A percentile compares a stretch with the other conserved stretches of the same genome.
Evolutionary conservation across 352 stramenopile genomes (phyloP).

Genomic region (Phytophthora macrochlamydospora): DNA sequence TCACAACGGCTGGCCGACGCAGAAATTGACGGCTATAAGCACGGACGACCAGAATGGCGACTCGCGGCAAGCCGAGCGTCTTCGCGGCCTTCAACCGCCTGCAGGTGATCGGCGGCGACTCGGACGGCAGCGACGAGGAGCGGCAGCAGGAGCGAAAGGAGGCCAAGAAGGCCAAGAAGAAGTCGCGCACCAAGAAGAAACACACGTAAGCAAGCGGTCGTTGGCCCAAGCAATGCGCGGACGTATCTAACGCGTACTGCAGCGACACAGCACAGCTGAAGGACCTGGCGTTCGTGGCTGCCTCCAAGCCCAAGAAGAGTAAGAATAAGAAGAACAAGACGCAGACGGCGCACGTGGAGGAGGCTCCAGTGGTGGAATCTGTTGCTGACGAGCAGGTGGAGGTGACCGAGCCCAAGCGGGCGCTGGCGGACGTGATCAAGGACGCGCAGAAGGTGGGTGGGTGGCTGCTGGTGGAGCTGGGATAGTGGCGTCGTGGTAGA

Average conservation of each 20-base stretch:
- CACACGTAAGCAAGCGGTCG: constrained; percentile 40
- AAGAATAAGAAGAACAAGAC: constrained; percentile 49
- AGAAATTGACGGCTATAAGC: constrained; percentile 13
- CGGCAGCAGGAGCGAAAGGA: constrained; percentile 52
- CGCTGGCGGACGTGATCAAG: constrained; percentile 26
- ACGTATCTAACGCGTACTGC: not conserved
- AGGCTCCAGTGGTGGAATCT: constrained; percentile 3
- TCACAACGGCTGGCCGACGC: constrained; percentile 13
- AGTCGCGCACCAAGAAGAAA: constrained; percentile 79
- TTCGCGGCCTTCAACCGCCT: constrained; percentile 72
- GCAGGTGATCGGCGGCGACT: constrained; percentile 46
- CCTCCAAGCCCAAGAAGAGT: constrained; percentile 67
- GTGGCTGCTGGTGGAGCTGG: not conserved
- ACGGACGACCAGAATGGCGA: constrained; percentile 32
- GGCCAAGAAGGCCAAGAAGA: constrained; percentile 79
- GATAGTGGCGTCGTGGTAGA: not conserved
- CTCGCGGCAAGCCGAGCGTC: constrained; percentile 66
- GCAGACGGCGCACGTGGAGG: constrained; percentile 18
- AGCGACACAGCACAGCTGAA: constrained; percentile 74
- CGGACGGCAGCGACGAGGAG: constrained; percentile 59
- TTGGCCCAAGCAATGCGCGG: too few species aligned
- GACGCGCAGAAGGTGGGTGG: constrained; percentile 17
- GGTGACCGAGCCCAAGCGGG: constrained; percentile 3
- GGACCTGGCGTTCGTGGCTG: constrained; percentile 71
- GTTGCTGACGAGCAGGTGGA: constrained; percentile 14